These are phyloP conservation scores for Paramecium tetraurelia DNA, from an alignment of 73 alveolate genomes.

Conservation along the genomic window DNA sequence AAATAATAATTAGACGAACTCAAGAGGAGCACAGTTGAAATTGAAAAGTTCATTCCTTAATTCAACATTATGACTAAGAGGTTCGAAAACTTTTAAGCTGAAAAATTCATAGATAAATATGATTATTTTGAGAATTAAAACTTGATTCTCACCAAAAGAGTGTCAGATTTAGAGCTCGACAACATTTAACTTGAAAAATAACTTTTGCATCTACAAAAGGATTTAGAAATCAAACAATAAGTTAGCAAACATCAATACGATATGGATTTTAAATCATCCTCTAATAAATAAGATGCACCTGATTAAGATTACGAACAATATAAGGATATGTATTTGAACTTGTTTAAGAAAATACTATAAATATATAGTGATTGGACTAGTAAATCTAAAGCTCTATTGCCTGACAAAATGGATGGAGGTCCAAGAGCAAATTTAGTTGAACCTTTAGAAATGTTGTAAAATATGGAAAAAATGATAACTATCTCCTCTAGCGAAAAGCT, in stretches of 20 bases:
- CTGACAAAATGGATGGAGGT: constrained; percentile 52
- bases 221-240: background rate
- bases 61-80: background rate
- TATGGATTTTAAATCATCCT: background rate
- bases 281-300: background rate
- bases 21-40: constrained; percentile 14
- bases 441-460: constrained; percentile 44
- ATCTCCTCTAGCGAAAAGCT: constrained; percentile 53
- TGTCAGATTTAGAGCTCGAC: constrained; percentile 23
- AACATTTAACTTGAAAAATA: background rate
- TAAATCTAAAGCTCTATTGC: background rate
- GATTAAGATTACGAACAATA: background rate
- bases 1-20: background rate
- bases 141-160: background rate
- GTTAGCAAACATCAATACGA: background rate
- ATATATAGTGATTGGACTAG: constrained; percentile 12
- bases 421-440: constrained; percentile 53
- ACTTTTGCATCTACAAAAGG: background rate
- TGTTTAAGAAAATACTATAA: constrained; percentile 20
- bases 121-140: constrained; percentile 27
- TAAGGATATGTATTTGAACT: background rate
- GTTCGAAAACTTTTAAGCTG: background rate
- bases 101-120: constrained; percentile 27
- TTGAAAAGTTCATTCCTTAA: constrained; percentile 43
- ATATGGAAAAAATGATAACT: constrained; percentile 50